Conservation (phyloP, 2,329 filamentous ascomycete genomes). For the Colletotrichum sp. region DNA sequence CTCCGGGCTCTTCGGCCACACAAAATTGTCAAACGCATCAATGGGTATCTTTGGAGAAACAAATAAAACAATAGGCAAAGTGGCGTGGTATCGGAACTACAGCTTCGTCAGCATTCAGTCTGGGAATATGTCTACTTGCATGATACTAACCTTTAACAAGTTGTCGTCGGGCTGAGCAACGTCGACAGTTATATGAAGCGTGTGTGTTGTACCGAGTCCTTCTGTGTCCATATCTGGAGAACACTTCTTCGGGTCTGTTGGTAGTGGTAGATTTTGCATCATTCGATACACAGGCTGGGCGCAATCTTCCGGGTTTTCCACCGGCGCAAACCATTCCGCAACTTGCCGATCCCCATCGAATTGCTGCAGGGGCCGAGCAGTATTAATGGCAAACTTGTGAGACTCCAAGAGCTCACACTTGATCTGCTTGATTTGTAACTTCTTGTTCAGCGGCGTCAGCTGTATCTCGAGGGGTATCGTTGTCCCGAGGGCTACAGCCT, state of each 20-base stretch:
- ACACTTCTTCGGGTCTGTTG: not conserved
- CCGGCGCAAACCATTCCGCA: not conserved
- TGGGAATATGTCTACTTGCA: rapidly evolving
- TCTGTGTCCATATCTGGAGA: not conserved
- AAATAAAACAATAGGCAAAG: not conserved
- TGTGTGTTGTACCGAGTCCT: not conserved
- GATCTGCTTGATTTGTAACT: not conserved
- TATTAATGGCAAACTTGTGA: not conserved
- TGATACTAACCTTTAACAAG: not conserved
- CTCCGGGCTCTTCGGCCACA: not conserved
- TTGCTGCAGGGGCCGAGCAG: not conserved
- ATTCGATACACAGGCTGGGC: not conserved
- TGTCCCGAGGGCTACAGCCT: slow-evolving; percentile 1
- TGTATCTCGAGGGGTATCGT: not conserved
- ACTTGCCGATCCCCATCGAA: not conserved
- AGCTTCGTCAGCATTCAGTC: not conserved
- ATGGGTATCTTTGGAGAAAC: not conserved
- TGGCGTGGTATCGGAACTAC: not conserved
- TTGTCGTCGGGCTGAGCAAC: not conserved
- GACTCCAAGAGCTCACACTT: not conserved
- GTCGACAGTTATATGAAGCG: not conserved
- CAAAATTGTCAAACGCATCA: not conserved
- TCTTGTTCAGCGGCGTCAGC: not conserved
- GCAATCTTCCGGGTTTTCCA: not conserved
- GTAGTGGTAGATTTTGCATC: not conserved